Conservation (phyloP, 768 basidiomycete genomes). For the Boletus huronensis region DNA sequence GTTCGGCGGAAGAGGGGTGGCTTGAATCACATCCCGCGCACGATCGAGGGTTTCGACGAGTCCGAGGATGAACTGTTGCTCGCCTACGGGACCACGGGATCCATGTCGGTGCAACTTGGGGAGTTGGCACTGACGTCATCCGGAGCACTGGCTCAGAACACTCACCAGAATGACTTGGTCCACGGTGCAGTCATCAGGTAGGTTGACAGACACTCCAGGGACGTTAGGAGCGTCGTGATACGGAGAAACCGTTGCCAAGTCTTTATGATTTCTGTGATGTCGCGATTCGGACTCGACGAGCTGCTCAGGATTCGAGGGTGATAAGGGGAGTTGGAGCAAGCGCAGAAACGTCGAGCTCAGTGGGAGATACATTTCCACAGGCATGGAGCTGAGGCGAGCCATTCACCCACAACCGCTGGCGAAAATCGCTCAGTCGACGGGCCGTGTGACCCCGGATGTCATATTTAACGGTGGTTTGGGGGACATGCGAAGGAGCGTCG, state of each 20-base stretch:
- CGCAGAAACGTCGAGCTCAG: slow-evolving; percentile 1
- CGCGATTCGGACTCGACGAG: background rate
- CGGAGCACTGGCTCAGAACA: background rate
- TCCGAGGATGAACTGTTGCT: slow-evolving; percentile 31
- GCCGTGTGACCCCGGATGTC: too few species aligned
- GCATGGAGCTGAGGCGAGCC: too few species aligned
- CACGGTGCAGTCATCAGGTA: slow-evolving; percentile 38
- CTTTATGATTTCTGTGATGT: background rate
- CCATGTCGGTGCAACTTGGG: slow-evolving; percentile 42
- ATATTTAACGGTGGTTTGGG: too few species aligned
- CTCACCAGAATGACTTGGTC: slow-evolving; percentile 39
- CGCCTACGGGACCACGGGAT: slow-evolving; percentile 35
- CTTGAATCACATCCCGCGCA: slow-evolving; percentile 21
- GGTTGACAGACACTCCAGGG: slow-evolving; percentile 24
- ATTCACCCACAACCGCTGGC: too few species aligned
- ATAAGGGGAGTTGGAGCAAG: slow-evolving; percentile 9
- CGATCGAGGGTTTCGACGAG: slow-evolving; percentile 33
- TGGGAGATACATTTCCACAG: slow-evolving; percentile 13
- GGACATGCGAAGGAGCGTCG: too few species aligned
- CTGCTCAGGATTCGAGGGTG: background rate
- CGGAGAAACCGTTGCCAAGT: slow-evolving; percentile 37
- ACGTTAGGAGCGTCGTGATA: slow-evolving; percentile 33
- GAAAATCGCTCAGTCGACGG: too few species aligned
- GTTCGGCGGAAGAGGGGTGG: slow-evolving; percentile 30
- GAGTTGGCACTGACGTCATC: background rate